Evolutionary conservation across 257 asterid species (phyloP).

Genomic region (Buddleja alternifolia): DNA sequence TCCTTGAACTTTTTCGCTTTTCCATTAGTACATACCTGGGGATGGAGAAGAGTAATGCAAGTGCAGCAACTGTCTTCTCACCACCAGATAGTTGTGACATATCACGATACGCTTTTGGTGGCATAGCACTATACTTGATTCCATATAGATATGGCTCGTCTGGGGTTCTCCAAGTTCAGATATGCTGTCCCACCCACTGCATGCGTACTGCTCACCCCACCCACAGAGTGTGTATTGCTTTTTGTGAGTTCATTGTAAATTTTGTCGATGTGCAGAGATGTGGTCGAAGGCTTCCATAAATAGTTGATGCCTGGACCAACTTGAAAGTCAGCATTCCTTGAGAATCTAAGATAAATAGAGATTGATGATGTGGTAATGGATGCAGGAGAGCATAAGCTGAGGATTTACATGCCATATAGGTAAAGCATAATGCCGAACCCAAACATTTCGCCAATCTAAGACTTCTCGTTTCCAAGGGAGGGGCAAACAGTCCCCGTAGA

Average conservation of each 20-base stretch:
- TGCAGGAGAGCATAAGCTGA: background rate
- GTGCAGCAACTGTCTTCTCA: slow-evolving; percentile 99
- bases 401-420: slow-evolving; percentile 12
- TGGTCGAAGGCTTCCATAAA: slow-evolving; percentile 95
- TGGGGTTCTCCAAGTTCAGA: slow-evolving; percentile 86
- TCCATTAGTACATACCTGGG: slow-evolving; percentile 64
- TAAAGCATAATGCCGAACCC: background rate
- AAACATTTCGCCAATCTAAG: no score
- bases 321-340: slow-evolving; percentile 24
- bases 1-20: background rate
- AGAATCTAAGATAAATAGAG: slow-evolving; percentile 12
- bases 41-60: slow-evolving; percentile 91
- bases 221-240: slow-evolving; percentile 61
- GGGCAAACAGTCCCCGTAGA: no score
- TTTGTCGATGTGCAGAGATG: slow-evolving; percentile 81
- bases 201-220: slow-evolving; percentile 73
- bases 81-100: slow-evolving; percentile 98
- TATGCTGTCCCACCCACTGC: slow-evolving; percentile 96
- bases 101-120: slow-evolving; percentile 96
- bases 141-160: slow-evolving; percentile 96
- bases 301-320: slow-evolving; percentile 63
- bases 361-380: slow-evolving; percentile 8
- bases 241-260: slow-evolving; percentile 92
- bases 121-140: slow-evolving; percentile 95
- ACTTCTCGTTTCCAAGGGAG: no score